phyloP scores from a whole-genome alignment of 2,329 filamentous ascomycete species.

The Talaromyces rugulosus region DNA sequence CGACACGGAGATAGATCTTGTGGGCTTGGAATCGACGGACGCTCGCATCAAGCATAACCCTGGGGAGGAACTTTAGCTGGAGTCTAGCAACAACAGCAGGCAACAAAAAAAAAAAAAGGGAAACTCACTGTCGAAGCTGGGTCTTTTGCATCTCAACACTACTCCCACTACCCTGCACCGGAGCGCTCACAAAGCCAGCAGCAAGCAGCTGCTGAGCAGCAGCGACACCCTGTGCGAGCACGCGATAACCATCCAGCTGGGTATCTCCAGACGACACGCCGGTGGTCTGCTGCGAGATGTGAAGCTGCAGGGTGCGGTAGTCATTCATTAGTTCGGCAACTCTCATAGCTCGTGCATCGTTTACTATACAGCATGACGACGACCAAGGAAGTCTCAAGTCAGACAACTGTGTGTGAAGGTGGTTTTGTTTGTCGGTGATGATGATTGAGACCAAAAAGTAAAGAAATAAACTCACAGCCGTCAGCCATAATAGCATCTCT shows the following conservation, averaged over 20 bases:
- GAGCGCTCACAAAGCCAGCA: constrained; percentile 38
- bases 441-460: neutral
- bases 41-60: constrained; percentile 58
- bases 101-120: neutral
- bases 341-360: constrained; percentile 60
- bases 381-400: neutral
- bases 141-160: constrained; percentile 50
- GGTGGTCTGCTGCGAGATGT: constrained; percentile 53
- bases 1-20: constrained; percentile 56
- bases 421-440: neutral
- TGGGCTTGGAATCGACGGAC: constrained; percentile 60
- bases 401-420: neutral
- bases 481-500: constrained; percentile 45
- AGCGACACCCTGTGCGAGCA: constrained; percentile 53
- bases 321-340: constrained; percentile 62
- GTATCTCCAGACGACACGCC: constrained; percentile 52
- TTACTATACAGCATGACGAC: constrained; percentile 44
- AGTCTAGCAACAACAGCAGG: neutral
- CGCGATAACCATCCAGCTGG: constrained; percentile 55
- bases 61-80: constrained; percentile 24
- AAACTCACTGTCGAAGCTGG: constrained; percentile 44
- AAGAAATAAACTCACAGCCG: constrained; percentile 45
- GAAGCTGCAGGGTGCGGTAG: constrained; percentile 58
- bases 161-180: constrained; percentile 35
- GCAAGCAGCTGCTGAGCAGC: constrained; percentile 54